Base-by-base conservation (phyloP, 2,329 filamentous ascomycete genomes). In the Alternaria conjuncta region DNA sequence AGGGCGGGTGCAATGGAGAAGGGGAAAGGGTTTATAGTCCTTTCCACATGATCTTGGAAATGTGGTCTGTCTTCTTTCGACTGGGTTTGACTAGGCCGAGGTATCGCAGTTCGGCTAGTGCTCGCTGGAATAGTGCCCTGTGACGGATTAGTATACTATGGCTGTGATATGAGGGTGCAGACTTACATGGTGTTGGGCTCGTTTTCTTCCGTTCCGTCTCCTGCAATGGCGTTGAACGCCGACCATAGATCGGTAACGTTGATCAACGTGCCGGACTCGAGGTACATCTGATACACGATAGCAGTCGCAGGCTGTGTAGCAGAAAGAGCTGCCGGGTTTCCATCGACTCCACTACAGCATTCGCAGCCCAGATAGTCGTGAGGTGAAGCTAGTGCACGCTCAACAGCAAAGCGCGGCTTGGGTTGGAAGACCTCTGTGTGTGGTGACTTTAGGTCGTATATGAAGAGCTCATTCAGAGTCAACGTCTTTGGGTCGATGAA, bases 1-100 rank as follows among this genome's bases (percentile, higher is more conserved):
- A 66, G 61, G 43, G 20, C 9, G 30, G 9, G 9, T 36, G 49
- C 26, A 43, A 41, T 8, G 46, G 12, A 11, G 11, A 9, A 43
- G n/a, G 5, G 18, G 18, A 55, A 25, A 13, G 12, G 26, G 26
- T 20, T 57, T 61, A 89, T 65, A 96, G 82, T 71, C 95, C 96
- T 78, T 92, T 94, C 89, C 90, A 92, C 55, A 85, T 83, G 36
- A 94, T 85, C 83, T 97, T 98, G 43, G 93, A 90, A 70, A 98
- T 84, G 81, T 98, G 95, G 78, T 98, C 96, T 23, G 90, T 88
- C 84, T 97, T 97, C 84, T 94, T 97, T 81, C 91, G 92, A 75
- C 91, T 98, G 65, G 87, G 86, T 83, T 96, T 97, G 65, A 98
- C 86, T 81, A 97, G 91, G 8, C 96, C 96, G 73, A 99, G 84